phyloP scores from a whole-genome alignment of 2,329 filamentous ascomycete genomes.

The Phoma sp. region DNA sequence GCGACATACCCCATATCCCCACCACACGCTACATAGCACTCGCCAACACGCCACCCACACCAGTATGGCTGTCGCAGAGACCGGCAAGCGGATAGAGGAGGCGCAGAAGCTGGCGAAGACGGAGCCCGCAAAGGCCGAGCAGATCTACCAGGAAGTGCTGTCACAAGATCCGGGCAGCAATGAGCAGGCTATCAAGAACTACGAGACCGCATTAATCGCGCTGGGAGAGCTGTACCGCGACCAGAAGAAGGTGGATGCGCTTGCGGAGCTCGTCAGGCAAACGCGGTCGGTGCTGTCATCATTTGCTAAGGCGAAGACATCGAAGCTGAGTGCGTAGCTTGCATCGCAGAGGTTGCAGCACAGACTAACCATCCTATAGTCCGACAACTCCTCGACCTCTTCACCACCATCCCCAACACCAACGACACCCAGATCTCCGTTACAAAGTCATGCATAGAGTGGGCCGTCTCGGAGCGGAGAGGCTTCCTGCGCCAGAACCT shows the following conservation, averaged over 20 bases:
- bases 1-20: neutral
- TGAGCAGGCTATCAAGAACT: constrained; percentile 87
- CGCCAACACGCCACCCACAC: neutral
- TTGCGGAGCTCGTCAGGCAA: constrained; percentile 88
- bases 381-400: constrained; percentile 94
- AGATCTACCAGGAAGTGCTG: constrained; percentile 88
- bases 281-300: constrained; percentile 91
- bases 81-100: constrained; percentile 78
- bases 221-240: constrained; percentile 93
- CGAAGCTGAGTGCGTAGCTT: constrained; percentile 79
- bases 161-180: constrained; percentile 83
- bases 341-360: fast-evolving
- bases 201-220: constrained; percentile 86
- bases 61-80: constrained; percentile 53
- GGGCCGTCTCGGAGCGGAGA: constrained; percentile 92
- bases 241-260: constrained; percentile 80
- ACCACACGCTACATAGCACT: constrained; percentile 1
- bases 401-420: constrained; percentile 91
- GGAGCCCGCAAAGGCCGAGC: constrained; percentile 83
- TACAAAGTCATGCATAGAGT: constrained; percentile 99
- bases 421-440: constrained; percentile 93
- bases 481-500: constrained; percentile 98
- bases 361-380: constrained; percentile 61
- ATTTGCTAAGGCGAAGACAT: constrained; percentile 98
- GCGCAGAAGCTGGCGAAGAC: constrained; percentile 83